Evolutionary conservation across 2,329 filamentous ascomycete genomes (phyloP).

Genomic region (Talaromyces sp.): DNA sequence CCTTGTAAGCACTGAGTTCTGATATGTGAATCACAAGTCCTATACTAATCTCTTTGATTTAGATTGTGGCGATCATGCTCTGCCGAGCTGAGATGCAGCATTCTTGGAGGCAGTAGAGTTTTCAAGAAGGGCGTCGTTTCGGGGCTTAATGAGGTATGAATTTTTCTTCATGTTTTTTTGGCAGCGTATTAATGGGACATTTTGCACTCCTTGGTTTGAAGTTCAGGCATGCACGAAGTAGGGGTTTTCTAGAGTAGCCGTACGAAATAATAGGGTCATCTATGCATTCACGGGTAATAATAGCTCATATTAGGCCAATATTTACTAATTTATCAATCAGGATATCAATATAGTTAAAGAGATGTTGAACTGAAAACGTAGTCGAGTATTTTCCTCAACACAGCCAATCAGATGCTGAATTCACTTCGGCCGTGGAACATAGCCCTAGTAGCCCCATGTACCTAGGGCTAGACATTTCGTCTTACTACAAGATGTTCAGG

Average conservation of each 20-base stretch:
- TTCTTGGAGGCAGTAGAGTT: background rate
- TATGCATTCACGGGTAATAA: background rate
- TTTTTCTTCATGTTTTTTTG: background rate
- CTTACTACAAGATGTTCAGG: background rate
- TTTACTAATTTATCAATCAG: background rate
- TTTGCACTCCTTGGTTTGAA: background rate
- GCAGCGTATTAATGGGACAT: background rate
- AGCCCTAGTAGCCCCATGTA: background rate
- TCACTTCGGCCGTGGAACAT: background rate
- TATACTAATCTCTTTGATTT: background rate
- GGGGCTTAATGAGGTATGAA: background rate
- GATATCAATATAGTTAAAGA: background rate
- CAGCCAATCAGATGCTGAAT: background rate
- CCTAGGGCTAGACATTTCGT: background rate
- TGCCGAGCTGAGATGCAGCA: slow-evolving; percentile 13
- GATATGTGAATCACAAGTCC: background rate
- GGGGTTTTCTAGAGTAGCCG: background rate
- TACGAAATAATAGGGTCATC: background rate
- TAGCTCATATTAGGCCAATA: background rate
- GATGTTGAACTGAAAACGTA: background rate
- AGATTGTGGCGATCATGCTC: slow-evolving; percentile 13
- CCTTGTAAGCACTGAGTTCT: slow-evolving; percentile 1
- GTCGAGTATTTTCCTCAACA: background rate
- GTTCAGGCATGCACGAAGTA: background rate
- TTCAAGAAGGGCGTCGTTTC: background rate